Evolutionary conservation across 441 rosid genomes (phyloP).

Genomic region (Breynia disticha): DNA sequence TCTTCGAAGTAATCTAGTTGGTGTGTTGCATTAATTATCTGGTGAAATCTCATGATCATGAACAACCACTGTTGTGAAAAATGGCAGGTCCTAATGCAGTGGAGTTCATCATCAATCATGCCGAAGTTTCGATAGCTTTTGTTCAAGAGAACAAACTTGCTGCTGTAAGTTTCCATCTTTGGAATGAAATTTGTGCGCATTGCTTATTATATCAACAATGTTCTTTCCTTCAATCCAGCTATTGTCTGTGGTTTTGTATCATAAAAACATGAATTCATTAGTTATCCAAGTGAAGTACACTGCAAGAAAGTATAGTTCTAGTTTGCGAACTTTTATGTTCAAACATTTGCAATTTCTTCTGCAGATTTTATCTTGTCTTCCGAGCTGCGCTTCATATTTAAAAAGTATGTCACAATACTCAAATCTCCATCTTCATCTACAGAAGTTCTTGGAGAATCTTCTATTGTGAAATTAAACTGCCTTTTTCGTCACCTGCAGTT

Average conservation of each 20-base stretch:
- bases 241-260: background rate
- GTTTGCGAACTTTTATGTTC: conserved; percentile 6
- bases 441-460: background rate
- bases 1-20: background rate
- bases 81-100: conserved; percentile 77
- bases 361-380: conserved; percentile 67
- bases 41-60: background rate
- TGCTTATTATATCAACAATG: background rate
- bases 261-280: no score
- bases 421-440: background rate
- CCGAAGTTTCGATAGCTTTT: conserved; percentile 69
- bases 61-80: background rate
- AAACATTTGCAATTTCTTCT: background rate
- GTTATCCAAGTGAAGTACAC: no score
- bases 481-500: conserved; percentile 34
- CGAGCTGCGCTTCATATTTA: conserved; percentile 47
- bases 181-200: background rate
- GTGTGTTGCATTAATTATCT: background rate
- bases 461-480: background rate
- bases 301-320: no score
- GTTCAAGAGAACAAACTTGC: conserved; percentile 72
- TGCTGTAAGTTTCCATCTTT: conserved; percentile 34
- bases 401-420: conserved; percentile 49
- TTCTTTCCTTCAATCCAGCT: background rate
- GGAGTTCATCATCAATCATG: conserved; percentile 84